A percentile compares a stretch with the other conserved stretches of the same genome.
phyloP scores from a whole-genome alignment of 108 stramenopile genomes.

The Cyclotella cryptica region DNA sequence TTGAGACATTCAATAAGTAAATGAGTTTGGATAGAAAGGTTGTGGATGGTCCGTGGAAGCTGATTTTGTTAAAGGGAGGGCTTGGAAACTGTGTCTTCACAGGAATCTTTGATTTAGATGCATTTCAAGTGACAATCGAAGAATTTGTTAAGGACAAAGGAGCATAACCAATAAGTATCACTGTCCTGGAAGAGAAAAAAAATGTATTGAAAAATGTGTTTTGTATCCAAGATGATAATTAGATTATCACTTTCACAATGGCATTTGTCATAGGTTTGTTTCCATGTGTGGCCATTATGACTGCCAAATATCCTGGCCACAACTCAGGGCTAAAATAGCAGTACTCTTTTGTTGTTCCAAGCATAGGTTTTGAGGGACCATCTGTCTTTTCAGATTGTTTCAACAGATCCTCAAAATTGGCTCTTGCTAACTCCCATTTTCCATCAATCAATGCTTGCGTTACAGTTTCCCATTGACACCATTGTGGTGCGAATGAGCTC shows the following conservation, averaged over 20 bases:
- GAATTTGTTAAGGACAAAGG: slow-evolving; percentile 83
- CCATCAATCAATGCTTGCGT: slow-evolving; percentile 48
- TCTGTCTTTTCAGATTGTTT: slow-evolving; percentile 48
- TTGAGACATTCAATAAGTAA: slow-evolving; percentile 73
- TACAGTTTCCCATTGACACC: slow-evolving; percentile 34
- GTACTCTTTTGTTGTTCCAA: slow-evolving; percentile 35
- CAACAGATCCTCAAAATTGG: slow-evolving; percentile 42
- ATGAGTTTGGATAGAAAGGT: slow-evolving; percentile 96
- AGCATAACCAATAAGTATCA: slow-evolving; percentile 22
- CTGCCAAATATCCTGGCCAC: slow-evolving; percentile 50
- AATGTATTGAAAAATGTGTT: neutral
- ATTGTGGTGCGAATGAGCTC: slow-evolving; percentile 32
- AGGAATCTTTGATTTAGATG: slow-evolving; percentile 83
- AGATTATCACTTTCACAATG: slow-evolving; percentile 3
- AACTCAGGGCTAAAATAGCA: slow-evolving; percentile 34
- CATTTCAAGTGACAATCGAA: slow-evolving; percentile 86
- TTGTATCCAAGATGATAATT: neutral
- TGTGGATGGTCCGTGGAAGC: slow-evolving; percentile 82
- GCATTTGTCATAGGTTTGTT: neutral
- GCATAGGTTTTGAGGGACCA: slow-evolving; percentile 47
- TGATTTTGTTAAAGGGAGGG: slow-evolving; percentile 82
- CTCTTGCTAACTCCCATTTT: slow-evolving; percentile 42
- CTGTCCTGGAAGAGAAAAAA: no score
- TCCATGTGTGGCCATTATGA: neutral
- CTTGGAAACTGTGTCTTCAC: slow-evolving; percentile 89